phyloP scores from a whole-genome alignment of 2,329 filamentous ascomycete genomes.

The Elsinoe fawcettii region DNA sequence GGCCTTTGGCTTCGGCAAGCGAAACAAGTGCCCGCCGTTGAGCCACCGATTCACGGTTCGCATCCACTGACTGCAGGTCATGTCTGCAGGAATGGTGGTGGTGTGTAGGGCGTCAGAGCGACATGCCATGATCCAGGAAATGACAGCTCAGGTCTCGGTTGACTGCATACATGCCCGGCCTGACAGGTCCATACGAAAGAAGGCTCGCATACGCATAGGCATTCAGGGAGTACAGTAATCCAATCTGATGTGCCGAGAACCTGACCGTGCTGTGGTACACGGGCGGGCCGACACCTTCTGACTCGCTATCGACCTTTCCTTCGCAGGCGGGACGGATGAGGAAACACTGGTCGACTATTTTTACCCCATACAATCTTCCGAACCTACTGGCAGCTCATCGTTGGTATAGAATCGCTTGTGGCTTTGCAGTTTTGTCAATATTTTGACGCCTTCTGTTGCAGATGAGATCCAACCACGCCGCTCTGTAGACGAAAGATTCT shows the following conservation, averaged over 20 bases:
- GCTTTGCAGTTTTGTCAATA: not conserved
- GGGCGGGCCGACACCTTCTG: constrained; percentile 1
- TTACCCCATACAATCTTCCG: not conserved
- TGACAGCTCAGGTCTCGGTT: not conserved
- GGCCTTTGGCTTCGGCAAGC: not conserved
- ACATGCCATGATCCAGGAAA: not conserved
- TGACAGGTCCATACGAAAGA: not conserved
- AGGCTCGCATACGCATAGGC: no score
- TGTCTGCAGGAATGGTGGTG: not conserved
- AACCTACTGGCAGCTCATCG: not conserved
- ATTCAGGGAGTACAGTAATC: not conserved
- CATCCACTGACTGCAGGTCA: not conserved
- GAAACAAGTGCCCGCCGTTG: constrained; percentile 8
- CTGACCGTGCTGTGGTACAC: not conserved
- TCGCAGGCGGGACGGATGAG: not conserved
- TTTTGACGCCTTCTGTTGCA: not conserved
- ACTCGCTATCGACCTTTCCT: not conserved
- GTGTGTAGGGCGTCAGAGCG: not conserved
- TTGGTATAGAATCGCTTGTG: not conserved
- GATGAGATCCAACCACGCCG: not conserved
- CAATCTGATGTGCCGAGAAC: constrained; percentile 5
- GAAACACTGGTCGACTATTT: not conserved
- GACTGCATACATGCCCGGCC: not conserved
- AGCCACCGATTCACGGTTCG: constrained; percentile 10
- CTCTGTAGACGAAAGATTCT: not conserved